Percentiles rank a stretch among this genome's conserved stretches.
These are phyloP conservation scores for Triadica sebifera DNA, from an alignment of 345 rosid genomes.

Conservation along the genomic window DNA sequence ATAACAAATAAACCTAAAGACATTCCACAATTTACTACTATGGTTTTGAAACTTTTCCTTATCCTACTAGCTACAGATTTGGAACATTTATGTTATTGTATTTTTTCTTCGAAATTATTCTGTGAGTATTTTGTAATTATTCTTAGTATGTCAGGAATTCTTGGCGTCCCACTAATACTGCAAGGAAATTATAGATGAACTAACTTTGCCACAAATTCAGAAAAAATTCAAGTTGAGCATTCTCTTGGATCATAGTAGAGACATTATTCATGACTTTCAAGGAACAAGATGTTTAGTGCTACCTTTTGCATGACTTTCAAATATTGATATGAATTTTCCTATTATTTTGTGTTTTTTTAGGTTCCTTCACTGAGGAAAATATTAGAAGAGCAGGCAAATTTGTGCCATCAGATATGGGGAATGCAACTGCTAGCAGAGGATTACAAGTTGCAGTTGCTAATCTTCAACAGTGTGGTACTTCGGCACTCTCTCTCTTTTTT, in stretches of 20 bases:
- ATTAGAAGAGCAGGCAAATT: conserved; percentile 76
- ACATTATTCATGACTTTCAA: background rate
- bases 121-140: too few species aligned
- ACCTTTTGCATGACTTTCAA: conserved; percentile 12
- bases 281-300: background rate
- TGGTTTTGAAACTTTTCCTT: background rate
- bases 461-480: conserved; percentile 77
- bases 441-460: conserved; percentile 97
- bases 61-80: background rate
- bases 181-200: too few species aligned
- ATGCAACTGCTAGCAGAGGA: conserved; percentile 91
- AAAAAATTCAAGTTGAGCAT: background rate
- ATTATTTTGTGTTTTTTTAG: conserved; percentile 37
- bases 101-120: background rate
- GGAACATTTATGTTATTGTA: background rate
- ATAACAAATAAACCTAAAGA: too few species aligned
- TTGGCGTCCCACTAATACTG: too few species aligned
- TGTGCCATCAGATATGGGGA: conserved; percentile 62
- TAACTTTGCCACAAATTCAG: conserved; percentile 2
- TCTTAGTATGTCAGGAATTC: too few species aligned
- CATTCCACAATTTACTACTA: background rate
- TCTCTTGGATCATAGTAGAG: background rate
- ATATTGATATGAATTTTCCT: conserved; percentile 15
- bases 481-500: conserved; percentile 16
- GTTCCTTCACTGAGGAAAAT: conserved; percentile 99